A percentile compares a stretch with the other conserved stretches of the same genome.
Conservation (phyloP, 2,329 filamentous ascomycete genomes). For the Colletotrichum caudatum region DNA sequence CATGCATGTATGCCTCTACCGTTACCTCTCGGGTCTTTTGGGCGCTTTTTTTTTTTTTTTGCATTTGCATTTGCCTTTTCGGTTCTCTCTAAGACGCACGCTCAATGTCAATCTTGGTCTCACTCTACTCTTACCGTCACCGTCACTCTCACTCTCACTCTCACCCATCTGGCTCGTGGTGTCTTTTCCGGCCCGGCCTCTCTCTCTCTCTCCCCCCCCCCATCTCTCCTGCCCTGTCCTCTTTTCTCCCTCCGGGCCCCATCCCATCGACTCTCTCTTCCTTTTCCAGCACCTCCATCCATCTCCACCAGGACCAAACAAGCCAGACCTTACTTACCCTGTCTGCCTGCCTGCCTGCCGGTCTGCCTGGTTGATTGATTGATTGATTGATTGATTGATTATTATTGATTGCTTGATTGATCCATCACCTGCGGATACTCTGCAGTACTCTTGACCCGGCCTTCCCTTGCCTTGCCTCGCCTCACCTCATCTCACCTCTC, state of each 20-base stretch:
- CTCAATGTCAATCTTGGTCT: slow-evolving; percentile 2
- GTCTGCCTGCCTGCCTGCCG: background rate
- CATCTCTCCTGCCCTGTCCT: too few relatives aligned
- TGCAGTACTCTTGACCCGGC: slow-evolving; percentile 6
- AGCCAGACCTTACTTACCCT: background rate
- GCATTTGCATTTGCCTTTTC: background rate
- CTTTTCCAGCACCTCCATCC: background rate
- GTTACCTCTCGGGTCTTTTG: slow-evolving; percentile 9
- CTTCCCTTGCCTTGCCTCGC: slow-evolving; percentile 8
- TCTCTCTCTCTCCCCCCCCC: background rate
- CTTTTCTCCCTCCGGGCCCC: background rate
- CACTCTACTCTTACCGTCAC: slow-evolving; percentile 3
- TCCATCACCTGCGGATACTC: too few relatives aligned
- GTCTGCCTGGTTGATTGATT: too few relatives aligned
- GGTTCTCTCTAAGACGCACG: background rate
- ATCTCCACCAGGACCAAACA: background rate
- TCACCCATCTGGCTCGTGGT: background rate
- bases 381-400: too few relatives aligned
- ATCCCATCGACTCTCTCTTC: slow-evolving; percentile 12
- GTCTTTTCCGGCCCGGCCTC: background rate
- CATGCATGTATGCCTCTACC: slow-evolving; percentile 2
- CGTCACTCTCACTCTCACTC: background rate
- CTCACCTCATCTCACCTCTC: slow-evolving; percentile 9
- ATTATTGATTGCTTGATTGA: too few relatives aligned
- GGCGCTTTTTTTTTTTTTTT: background rate